Base-by-base conservation (phyloP, 1,139 yeast species). In the Nakaseomyces bracarensis region DNA sequence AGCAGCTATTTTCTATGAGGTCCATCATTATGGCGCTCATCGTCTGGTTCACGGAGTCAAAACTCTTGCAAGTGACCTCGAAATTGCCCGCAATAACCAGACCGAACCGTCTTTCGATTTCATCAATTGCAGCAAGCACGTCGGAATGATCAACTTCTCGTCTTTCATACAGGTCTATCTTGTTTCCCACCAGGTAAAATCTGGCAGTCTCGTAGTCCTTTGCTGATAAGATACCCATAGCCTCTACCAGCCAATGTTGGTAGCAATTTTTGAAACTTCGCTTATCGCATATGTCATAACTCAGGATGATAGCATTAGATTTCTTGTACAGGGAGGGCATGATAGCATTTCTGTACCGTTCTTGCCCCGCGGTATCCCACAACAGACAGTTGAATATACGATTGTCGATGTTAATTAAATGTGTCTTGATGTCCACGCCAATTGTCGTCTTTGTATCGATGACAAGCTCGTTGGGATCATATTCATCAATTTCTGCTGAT, bases 321-420 rank as follows among this genome's bases (percentile, higher is more conserved):
- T 77, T 81, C 51, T 80, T 69, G 50, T 77, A 77, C 44, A 77
- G 65, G 8, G 79, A 71, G 4, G 83, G 82, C 31, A 73, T 74
- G 53, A 76, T 70, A 14, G 75, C 70, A 42, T 65, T 65, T 50
- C 79, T 64, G 56, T 75, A 77, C 46, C 81, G 59, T 55, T 76
- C 82, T 60, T 77, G 82, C 6, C 82, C 82, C 2, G 82, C 82
- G 10, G 82, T 76, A 53, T 76, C 82, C 82, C 72, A 68, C 43
- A 67, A 49, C 61, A 75, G 64, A 55, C 69, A 63, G 67, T 60
- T 80, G 64, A 56, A 77, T 64, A 52, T 75, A 64, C 63, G 70
- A 60, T 77, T 79, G 53, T 78, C 83, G 38, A 79, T 68, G 54
- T 76, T 77, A 64, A 77, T 74, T 14, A 79, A 67, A 51, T 76